phyloP scores from a whole-genome alignment of 179 eudicot genomes.

The Sideroxylon spinosum region DNA sequence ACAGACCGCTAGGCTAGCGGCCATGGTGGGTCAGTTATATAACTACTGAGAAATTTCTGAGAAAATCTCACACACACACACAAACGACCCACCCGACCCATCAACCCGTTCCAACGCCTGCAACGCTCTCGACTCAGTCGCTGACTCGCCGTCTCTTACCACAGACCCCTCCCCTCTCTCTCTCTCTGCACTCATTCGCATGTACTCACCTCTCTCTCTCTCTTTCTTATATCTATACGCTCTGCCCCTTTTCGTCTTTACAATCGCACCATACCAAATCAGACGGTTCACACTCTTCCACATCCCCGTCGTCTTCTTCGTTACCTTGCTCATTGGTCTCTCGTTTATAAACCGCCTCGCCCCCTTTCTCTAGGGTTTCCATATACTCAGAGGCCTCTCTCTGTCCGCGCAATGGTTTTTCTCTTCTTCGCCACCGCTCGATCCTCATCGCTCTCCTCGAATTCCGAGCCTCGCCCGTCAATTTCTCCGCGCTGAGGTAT shows the following conservation, averaged over 20 bases:
- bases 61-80: no score
- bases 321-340: conserved; percentile 8
- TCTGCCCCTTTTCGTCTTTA: conserved; percentile 30
- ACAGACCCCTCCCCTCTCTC: neutral
- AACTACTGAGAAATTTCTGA: no score
- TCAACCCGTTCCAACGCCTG: conserved; percentile 16
- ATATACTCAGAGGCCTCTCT: neutral
- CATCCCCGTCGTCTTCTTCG: conserved; percentile 39
- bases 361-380: conserved; percentile 42
- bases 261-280: conserved; percentile 21
- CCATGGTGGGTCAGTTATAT: no score
- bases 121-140: conserved; percentile 21
- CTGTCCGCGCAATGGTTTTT: conserved; percentile 14
- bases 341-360: conserved; percentile 29
- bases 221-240: conserved; percentile 9
- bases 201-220: neutral
- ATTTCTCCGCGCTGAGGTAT: conserved; percentile 28
- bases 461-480: conserved; percentile 3
- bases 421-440: conserved; percentile 14
- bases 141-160: conserved; percentile 24
- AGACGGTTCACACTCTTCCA: conserved; percentile 40
- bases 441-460: conserved; percentile 10
- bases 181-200: neutral
- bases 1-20: no score
- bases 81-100: neutral